Conservation (phyloP, 1,284 basidiomycete genomes). For the Butyriboletus regius region DNA sequence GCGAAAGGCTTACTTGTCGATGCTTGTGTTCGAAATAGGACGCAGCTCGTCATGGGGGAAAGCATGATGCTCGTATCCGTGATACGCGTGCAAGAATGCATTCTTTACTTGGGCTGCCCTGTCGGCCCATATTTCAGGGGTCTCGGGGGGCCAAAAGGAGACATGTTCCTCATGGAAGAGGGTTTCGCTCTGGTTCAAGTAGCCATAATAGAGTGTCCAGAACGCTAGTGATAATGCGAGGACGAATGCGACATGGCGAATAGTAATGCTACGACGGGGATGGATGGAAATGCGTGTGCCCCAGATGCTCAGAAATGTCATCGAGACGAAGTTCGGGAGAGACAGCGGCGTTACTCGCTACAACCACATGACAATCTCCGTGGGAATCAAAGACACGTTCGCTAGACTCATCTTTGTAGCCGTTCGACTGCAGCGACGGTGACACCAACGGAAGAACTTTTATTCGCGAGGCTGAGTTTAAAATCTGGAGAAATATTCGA, state of each 20-base stretch:
- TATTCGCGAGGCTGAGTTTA: slow-evolving; percentile 21
- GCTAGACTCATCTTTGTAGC: neutral
- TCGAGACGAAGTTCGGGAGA: no score
- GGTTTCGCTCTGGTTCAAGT: neutral
- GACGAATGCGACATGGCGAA: slow-evolving; percentile 27
- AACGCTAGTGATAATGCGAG: slow-evolving; percentile 19
- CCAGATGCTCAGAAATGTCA: neutral
- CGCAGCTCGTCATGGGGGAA: slow-evolving; percentile 55
- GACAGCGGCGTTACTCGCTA: no score
- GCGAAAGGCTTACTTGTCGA: slow-evolving; percentile 45
- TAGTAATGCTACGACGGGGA: slow-evolving; percentile 20
- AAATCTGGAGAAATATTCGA: slow-evolving; percentile 15
- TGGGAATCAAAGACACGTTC: slow-evolving; percentile 1
- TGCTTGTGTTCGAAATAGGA: slow-evolving; percentile 42
- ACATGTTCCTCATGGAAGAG: slow-evolving; percentile 11
- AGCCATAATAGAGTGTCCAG: slow-evolving; percentile 16
- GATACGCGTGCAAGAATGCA: slow-evolving; percentile 60
- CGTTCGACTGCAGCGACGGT: neutral
- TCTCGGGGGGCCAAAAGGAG: slow-evolving; percentile 21
- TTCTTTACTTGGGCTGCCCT: slow-evolving; percentile 51
- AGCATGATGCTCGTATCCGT: slow-evolving; percentile 53
- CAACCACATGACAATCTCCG: neutral
- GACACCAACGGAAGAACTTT: neutral
- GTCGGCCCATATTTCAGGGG: slow-evolving; percentile 42
- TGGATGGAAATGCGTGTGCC: neutral